Conservation (phyloP, 495 filamentous ascomycete species). For the Tuber umbilicatum region DNA sequence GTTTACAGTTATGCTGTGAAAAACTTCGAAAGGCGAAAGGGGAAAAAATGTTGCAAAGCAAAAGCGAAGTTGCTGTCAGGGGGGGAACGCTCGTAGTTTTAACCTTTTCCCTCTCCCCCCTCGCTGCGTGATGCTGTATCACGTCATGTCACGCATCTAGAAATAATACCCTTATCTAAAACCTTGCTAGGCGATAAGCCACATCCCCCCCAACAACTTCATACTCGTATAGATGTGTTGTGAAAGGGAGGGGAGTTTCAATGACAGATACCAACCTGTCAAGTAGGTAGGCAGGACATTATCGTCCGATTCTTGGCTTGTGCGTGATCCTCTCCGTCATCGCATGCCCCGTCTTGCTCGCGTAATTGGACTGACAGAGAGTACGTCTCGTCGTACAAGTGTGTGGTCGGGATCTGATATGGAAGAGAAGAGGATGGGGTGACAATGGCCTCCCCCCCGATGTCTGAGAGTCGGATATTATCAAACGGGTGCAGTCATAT, state of each 20-base stretch:
- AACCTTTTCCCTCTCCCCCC: neutral
- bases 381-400: neutral
- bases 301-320: neutral
- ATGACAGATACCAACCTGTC: constrained; percentile 5
- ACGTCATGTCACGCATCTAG: neutral
- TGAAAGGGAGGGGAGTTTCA: neutral
- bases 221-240: neutral
- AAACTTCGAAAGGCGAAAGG: neutral
- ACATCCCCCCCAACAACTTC: neutral
- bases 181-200: neutral
- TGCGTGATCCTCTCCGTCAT: neutral
- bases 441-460: neutral
- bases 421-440: neutral
- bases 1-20: neutral
- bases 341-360: neutral
- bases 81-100: neutral
- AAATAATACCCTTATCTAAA: neutral
- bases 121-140: too few relatives aligned
- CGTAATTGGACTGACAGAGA: neutral
- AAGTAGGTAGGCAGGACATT: neutral
- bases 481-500: neutral
- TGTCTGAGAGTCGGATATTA: neutral
- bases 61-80: neutral
- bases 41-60: neutral
- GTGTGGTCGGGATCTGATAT: neutral